A percentile compares a stretch with the other conserved stretches of the same genome.
Conservation (phyloP, 2,329 filamentous ascomycete genomes). For the Fusarium longipes region DNA sequence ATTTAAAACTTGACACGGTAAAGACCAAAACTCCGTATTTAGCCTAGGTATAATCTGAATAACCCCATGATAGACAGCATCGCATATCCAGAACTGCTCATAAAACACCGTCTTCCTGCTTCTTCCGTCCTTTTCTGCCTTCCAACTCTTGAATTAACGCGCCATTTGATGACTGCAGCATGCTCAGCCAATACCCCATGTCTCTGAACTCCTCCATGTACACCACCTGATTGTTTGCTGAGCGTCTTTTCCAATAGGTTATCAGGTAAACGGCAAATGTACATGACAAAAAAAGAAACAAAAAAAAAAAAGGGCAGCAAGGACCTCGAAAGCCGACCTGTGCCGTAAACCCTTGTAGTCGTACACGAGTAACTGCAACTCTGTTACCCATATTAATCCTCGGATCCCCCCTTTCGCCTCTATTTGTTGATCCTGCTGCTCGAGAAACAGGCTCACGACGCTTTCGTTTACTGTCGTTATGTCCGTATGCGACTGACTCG, state of each 20-base stretch:
- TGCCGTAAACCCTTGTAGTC: constrained; percentile 46
- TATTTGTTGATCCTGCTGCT: constrained; percentile 31
- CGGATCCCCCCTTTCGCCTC: constrained; percentile 25
- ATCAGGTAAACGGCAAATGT: constrained; percentile 26
- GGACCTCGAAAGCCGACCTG: constrained; percentile 40
- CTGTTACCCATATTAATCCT: constrained; percentile 50
- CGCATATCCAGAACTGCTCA: constrained; percentile 37
- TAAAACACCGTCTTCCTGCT: constrained; percentile 5
- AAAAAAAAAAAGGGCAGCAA: constrained; percentile 22
- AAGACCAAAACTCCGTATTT: constrained; percentile 40
- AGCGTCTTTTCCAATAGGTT: constrained; percentile 29
- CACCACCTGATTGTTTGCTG: constrained; percentile 33
- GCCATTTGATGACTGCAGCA: constrained; percentile 19
- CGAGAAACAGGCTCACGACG: constrained; percentile 30
- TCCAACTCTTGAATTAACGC: constrained; percentile 29
- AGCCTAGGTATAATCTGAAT: constrained; percentile 47
- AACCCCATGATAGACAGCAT: constrained; percentile 39
- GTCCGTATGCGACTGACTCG: constrained; percentile 15
- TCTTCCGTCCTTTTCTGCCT: constrained; percentile 12
- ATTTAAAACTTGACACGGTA: constrained; percentile 18
- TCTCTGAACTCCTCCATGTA: constrained; percentile 28
- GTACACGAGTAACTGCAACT: constrained; percentile 50
- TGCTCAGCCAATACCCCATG: constrained; percentile 15
- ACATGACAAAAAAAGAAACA: constrained; percentile 26
- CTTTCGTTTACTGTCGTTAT: constrained; percentile 35